Base-by-base conservation (phyloP, 176 grass and related monocot species). In the Canna indica region DNA sequence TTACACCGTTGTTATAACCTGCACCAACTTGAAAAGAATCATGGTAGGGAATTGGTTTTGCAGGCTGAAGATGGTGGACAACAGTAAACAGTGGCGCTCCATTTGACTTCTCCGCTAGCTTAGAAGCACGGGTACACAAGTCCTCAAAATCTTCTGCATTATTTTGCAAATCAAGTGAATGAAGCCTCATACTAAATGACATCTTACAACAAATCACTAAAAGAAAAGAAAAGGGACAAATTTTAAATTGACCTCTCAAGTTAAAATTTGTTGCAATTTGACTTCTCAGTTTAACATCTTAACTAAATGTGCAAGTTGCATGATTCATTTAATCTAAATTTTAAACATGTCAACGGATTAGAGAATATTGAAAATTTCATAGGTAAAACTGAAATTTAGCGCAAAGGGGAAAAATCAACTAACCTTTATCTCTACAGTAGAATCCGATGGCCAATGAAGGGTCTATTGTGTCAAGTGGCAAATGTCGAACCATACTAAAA, bases 381-480 rank as follows among this genome's bases (percentile, higher is more conserved):
- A n/a, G n/a, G n/a, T n/a, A n/a, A n/a, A n/a, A n/a, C n/a, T n/a
- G n/a, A n/a, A n/a, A n/a, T n/a, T n/a, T n/a, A n/a, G n/a, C n/a
- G n/a, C n/a, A n/a, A n/a, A n/a, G n/a, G n/a, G 70, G 54, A 39
- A 31, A 28, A 31, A 35, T 10, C 58, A 36, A 66, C 1, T 66
- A 10, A 91, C 93, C 93, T 90, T 92, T 90, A 74, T 90, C 72
- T 0, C 64, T 79, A 60, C 88, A 97, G 78, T 97, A 97, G 75
- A 97, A 97, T 30, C 93, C 93, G 85, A 97, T 92, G 32, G 93
- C 93, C 62, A 97, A 52, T 30, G 93, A 97, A 61, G 93, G 79
- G 81, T 97, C 93, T 81, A 97, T 83, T 77, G 77, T 77, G 73
- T 92, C 88, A 63, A 97, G 84, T 69, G 84, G 48, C 79, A 97